Evolutionary conservation across 768 basidiomycete genomes (phyloP).

Genomic region (Boletellus ananas): DNA sequence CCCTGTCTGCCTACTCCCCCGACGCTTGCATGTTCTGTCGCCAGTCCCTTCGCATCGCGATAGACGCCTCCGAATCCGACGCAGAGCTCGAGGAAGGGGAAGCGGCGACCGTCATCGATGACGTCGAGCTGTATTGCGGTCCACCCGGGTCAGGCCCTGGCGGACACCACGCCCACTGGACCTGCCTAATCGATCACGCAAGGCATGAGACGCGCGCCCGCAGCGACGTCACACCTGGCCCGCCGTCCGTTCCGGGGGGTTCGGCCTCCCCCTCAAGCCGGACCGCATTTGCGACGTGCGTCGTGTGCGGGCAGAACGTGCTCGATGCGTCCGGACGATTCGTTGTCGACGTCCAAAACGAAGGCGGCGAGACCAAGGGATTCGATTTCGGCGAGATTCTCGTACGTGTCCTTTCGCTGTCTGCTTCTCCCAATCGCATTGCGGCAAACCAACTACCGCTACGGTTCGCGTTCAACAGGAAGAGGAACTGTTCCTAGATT

Average conservation of each 20-base stretch:
- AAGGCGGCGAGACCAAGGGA: conserved; percentile 23
- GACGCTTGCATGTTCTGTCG: conserved; percentile 26
- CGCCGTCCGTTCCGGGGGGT: too few relatives aligned
- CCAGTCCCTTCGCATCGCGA: conserved; percentile 12
- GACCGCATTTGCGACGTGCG: conserved; percentile 4
- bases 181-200: conserved; percentile 24
- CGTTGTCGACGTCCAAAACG: conserved; percentile 26
- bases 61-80: conserved; percentile 3
- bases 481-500: conserved; percentile 20
- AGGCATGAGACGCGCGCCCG: background rate
- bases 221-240: background rate
- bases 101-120: conserved; percentile 16
- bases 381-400: conserved; percentile 27
- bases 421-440: too few relatives aligned
- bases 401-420: conserved; percentile 12
- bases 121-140: conserved; percentile 24
- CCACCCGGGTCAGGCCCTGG: conserved; percentile 18
- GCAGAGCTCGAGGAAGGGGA: background rate
- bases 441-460: too few relatives aligned
- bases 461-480: conserved; percentile 9
- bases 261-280: too few relatives aligned
- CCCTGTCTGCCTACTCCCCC: conserved; percentile 13
- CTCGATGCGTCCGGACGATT: conserved; percentile 15
- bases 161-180: conserved; percentile 26
- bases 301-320: conserved; percentile 16